These are phyloP conservation scores for Apiotrichum akiyoshidainum DNA, from an alignment of 1,284 basidiomycete genomes.

Conservation along the genomic window DNA sequence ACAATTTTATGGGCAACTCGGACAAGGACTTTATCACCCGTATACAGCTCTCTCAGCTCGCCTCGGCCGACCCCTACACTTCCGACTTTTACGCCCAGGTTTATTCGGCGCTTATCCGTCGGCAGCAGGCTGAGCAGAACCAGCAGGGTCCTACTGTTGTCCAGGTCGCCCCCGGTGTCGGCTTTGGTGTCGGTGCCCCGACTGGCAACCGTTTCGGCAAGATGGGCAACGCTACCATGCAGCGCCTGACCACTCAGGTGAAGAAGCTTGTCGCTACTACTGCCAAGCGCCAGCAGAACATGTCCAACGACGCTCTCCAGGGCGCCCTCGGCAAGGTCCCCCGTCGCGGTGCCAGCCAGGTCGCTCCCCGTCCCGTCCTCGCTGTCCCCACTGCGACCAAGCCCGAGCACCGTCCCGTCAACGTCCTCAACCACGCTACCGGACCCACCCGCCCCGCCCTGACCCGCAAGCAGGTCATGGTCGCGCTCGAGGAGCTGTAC, in stretches of 20 bases:
- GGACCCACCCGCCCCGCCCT: slow-evolving; percentile 61
- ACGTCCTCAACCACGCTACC: slow-evolving; percentile 39
- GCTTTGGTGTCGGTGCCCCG: slow-evolving; percentile 68
- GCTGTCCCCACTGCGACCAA: slow-evolving; percentile 64
- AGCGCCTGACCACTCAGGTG: slow-evolving; percentile 94
- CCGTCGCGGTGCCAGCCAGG: slow-evolving; percentile 56
- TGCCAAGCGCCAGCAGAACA: slow-evolving; percentile 74
- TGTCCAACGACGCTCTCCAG: slow-evolving; percentile 60
- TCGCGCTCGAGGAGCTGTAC: slow-evolving; percentile 80
- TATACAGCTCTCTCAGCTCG: slow-evolving; percentile 96
- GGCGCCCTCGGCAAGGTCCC: slow-evolving; percentile 94
- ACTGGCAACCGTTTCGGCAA: slow-evolving; percentile 64
- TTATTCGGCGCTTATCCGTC: slow-evolving; percentile 75
- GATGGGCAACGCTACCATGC: slow-evolving; percentile 71
- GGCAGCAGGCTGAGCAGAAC: slow-evolving; percentile 55
- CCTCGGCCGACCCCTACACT: slow-evolving; percentile 91
- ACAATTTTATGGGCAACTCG: slow-evolving; percentile 85
- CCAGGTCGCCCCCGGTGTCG: slow-evolving; percentile 69
- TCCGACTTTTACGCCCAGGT: slow-evolving; percentile 99
- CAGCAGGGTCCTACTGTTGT: slow-evolving; percentile 66
- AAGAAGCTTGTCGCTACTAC: slow-evolving; percentile 93
- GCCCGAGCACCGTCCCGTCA: slow-evolving; percentile 48
- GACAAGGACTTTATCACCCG: slow-evolving; percentile 99
- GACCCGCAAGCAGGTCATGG: slow-evolving; percentile 71
- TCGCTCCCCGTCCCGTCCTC: slow-evolving; percentile 90